These are phyloP conservation scores for Saraca asoca DNA, from an alignment of 331 rosid species.

Conservation along the genomic window DNA sequence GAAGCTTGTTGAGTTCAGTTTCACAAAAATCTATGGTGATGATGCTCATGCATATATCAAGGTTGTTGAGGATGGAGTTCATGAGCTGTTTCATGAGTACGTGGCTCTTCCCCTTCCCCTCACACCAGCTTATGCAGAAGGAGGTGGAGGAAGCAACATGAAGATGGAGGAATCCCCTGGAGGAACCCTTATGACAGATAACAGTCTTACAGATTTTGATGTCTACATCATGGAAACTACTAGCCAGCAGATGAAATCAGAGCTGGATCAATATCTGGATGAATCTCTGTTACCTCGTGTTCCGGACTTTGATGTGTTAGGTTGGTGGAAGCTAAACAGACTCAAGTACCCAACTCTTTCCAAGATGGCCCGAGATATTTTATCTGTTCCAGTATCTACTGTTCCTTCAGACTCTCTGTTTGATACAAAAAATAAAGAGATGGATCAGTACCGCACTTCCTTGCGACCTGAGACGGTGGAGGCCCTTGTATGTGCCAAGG, in stretches of 20 bases:
- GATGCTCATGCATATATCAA: slow-evolving; percentile 66
- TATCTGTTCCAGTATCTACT: slow-evolving; percentile 71
- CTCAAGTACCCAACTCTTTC: slow-evolving; percentile 92
- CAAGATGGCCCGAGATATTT: slow-evolving; percentile 42
- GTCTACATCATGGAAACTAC: slow-evolving; percentile 91
- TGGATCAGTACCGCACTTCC: slow-evolving; percentile 79
- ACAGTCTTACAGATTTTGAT: slow-evolving; percentile 87
- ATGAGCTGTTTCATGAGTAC: slow-evolving; percentile 86
- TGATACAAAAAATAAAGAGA: slow-evolving; percentile 55
- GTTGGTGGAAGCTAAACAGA: slow-evolving; percentile 96
- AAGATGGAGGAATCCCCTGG: slow-evolving; percentile 57
- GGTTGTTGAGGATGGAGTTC: slow-evolving; percentile 85
- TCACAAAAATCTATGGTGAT: slow-evolving; percentile 77
- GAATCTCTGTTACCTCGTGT: slow-evolving; percentile 84
- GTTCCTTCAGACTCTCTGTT: slow-evolving; percentile 64
- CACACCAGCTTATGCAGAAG: slow-evolving; percentile 84
- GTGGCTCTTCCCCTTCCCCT: slow-evolving; percentile 79
- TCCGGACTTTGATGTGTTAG: slow-evolving; percentile 74
- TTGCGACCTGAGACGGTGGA: slow-evolving; percentile 87
- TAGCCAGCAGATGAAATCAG: slow-evolving; percentile 85
- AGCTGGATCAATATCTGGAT: slow-evolving; percentile 86
- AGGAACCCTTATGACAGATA: slow-evolving; percentile 64
- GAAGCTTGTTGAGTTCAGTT: slow-evolving; percentile 97
- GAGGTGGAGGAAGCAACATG: slow-evolving; percentile 38
- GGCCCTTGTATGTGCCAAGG: slow-evolving; percentile 91